Base-by-base conservation (phyloP, 306 rosid species). In the Crotalaria pallida region DNA sequence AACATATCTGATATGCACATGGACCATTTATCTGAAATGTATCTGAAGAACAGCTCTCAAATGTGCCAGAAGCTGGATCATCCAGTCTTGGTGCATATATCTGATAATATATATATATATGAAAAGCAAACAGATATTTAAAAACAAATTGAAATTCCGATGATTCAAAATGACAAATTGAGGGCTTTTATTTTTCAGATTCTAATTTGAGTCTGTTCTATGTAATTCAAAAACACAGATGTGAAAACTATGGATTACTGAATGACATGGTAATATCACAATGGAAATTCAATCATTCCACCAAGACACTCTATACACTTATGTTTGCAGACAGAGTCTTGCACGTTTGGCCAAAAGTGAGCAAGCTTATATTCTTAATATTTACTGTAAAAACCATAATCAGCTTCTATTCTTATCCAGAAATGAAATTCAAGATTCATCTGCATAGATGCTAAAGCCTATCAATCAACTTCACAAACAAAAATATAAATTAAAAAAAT, bases 1-100 rank as follows among this genome's bases (percentile, higher is more conserved):
- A 93, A 31, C 98, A 82, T 65, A 82, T 82, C 61, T 78, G 81
- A 75, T 78, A 70, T 47, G 86, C 86, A 15, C 86, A 82, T 1
- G 86, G 83, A 66, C 86, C 86, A 36, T 13, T 33, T 70, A 82
- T 74, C 78, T 74, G 83, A 74, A 82, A 82, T 3, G 83, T 70
- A 59, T 78, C 86, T 38, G 86, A 74, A 65, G 81, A 78, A 65
- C 86, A 78, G 40, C 69, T 65, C 76, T 78, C 83, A 65, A 82
- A 82, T 59, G 79, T 67, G 6, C 63, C 50, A 24, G 86, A 70
- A 56, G 89, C 61, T 52, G 83, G 83, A 74, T 82, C 76, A 70
- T 82, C 86, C 72, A 82, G 60, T 66, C 81, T 65, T 36, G 83
- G 81, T 43, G 69, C 76, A 53, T 82, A 65, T 82, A 82, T 71